These are phyloP conservation scores for Marvania coccoides DNA, from an alignment of 139 green algal species.

Conservation along the genomic window DNA sequence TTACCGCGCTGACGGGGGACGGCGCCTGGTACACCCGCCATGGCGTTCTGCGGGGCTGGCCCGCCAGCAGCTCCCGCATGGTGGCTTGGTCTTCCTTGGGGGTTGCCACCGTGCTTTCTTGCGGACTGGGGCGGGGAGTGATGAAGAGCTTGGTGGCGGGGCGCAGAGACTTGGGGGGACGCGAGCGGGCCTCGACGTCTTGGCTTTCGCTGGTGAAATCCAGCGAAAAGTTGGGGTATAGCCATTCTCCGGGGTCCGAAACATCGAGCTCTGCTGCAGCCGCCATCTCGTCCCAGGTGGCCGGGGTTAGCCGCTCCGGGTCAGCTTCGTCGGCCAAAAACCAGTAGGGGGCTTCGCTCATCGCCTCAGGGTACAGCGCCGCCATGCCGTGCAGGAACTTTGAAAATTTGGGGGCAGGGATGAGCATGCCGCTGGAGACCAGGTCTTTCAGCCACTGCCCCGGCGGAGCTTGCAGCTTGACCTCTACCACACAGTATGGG, in stretches of 20 bases:
- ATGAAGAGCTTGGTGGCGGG: no score
- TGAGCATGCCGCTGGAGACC: constrained; percentile 43
- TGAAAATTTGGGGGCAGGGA: constrained; percentile 71
- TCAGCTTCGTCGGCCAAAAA: constrained; percentile 43
- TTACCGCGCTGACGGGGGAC: no score
- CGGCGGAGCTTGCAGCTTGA: constrained; percentile 68
- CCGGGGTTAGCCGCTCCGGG: constrained; percentile 35
- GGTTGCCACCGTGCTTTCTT: no score
- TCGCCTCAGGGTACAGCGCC: constrained; percentile 23
- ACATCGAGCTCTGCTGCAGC: constrained; percentile 12
- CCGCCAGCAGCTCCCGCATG: no score
- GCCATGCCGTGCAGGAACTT: constrained; percentile 71
- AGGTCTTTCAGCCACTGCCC: constrained; percentile 41
- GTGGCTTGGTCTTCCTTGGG: no score
- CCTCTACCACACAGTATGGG: constrained; percentile 76
- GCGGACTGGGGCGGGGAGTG: no score
- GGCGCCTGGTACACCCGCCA: no score
- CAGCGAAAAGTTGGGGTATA: no score
- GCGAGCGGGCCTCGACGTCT: no score
- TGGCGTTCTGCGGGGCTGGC: no score
- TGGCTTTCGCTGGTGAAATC: no score
- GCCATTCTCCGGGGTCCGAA: neutral
- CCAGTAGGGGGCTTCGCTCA: constrained; percentile 47
- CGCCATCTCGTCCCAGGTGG: constrained; percentile 58
- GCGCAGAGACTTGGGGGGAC: no score